Evolutionary conservation across 805 yeast species (phyloP), one percentile per base, ranked within the genome.

Genomic region (Saccharomycopsis amapae): DNA sequence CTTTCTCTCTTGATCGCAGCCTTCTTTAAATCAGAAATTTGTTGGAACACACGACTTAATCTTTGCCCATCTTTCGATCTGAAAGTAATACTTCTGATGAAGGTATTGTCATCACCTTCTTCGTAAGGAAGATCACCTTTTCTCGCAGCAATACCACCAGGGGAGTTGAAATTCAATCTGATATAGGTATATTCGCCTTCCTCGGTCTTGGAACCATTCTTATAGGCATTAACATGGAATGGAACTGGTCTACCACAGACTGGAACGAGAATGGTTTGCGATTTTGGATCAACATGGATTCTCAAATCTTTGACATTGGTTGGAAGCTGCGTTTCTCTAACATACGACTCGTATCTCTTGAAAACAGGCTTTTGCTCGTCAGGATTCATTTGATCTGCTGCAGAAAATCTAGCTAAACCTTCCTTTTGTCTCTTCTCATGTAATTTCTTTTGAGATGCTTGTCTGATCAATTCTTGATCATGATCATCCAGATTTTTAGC

Each of bases 211-310:
- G 95, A 84, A 41, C 96, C 97, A 60, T 86, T 89, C 59, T 89
- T 90, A 67, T 85, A 89, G 3, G 97, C 72, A 62, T 87, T 87
- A 59, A 90, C 88, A 62, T 90, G 98, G 72, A 93, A 90, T 20
- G 98, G 98, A 43, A 93, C 97, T 1, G 97, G 97, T 58, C 97
- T 75, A 52, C 98, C 98, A 58, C 82, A 77, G 48, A 90, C 83
- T 42, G 98, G 98, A 49, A 90, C 68, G 50, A 90, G 77, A 46
- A 90, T 83, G 1, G 97, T 85, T 65, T 89, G 96, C 48, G 84
- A 76, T 58, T 85, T 86, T 61, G 78, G 72, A 62, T 90, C 98
- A 48, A 93, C 88, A 61, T 83, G 89, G 50, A 90, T 79, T 59
- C 80, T 80, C 62, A 93, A 71, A 61, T 89, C 96, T 57, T 81